These are phyloP conservation scores for Gossypium turneri DNA, from an alignment of 345 rosid genomes.

Conservation along the genomic window DNA sequence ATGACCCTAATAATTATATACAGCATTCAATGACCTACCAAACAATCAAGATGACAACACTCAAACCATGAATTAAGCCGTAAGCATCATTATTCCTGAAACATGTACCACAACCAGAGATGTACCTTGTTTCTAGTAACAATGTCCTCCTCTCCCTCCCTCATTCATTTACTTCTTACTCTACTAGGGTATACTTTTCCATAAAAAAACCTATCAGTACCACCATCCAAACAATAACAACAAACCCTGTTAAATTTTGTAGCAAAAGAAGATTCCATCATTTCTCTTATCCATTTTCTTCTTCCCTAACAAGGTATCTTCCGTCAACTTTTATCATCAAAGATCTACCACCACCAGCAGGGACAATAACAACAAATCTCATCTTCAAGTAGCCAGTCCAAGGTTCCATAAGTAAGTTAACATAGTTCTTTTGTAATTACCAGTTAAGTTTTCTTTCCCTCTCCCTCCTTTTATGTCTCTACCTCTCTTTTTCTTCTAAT, in stretches of 20 bases:
- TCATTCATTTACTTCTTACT: background rate
- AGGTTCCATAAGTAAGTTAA: background rate
- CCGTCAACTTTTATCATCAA: background rate
- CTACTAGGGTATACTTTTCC: background rate
- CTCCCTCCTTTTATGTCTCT: background rate
- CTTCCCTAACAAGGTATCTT: background rate
- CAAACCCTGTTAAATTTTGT: background rate
- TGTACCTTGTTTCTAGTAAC: background rate
- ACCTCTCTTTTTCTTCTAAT: background rate
- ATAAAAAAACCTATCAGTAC: background rate
- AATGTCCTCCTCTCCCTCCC: background rate
- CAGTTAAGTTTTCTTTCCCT: background rate
- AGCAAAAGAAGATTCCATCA: background rate
- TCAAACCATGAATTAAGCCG: background rate
- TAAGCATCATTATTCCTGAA: background rate
- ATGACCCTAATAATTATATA: background rate
- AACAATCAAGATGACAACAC: background rate
- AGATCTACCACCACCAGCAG: background rate
- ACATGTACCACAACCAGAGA: background rate
- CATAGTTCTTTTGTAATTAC: background rate
- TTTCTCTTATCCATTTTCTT: background rate
- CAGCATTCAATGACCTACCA: background rate
- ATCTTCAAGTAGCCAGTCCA: background rate
- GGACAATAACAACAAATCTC: background rate
- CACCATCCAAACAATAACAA: background rate